Base-by-base conservation (phyloP, 495 filamentous ascomycete genomes). In the Terfezia claveryi region DNA sequence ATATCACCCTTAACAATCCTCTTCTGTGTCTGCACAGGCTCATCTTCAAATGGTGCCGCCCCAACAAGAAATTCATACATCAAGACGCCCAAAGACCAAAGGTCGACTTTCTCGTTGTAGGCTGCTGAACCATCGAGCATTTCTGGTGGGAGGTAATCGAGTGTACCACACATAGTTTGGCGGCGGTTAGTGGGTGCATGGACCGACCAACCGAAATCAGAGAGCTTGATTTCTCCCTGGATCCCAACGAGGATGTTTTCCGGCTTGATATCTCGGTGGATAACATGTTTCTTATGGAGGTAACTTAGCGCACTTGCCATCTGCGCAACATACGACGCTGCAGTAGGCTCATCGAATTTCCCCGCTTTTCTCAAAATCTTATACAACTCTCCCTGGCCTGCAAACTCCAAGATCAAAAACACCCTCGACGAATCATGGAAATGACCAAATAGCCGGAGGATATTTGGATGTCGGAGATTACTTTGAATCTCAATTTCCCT, bases 211-310 rank as follows among this genome's bases (percentile, higher is more conserved):
- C 91, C 91, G 63, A 98, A 98, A 68, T 98, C 91, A 5, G 85
- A 88, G 65, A 98, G 88, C 69, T 98, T 98, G 70, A 98, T 93
- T 70, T 98, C 91, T 46, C 88, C 91, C 65, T 96, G 89, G 54
- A 98, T 88, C 17, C 91, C 91, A 38, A 98, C 81, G 14, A 98
- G 79, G 60, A 98, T 98, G 63, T 98, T 98, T 69, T 98, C 91
- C 10, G 91, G 91, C 71, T 98, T 98, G 71, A 98, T 98, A 61
- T 98, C 91, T 49, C 91, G 81, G 63, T 98, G 91, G 71, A 98
- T 98, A 60, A 98, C 86, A 66, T 98, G 91, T 72, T 98, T 96
- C 66, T 84, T 85, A 71, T 98, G 91, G 23, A 96, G 72, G 61
- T 96, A 96, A 56, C 78, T 79, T 60, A 98, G 70, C 23, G 91